phyloP scores from a whole-genome alignment of 768 basidiomycete species.

The Cystobasidium tubakii region DNA sequence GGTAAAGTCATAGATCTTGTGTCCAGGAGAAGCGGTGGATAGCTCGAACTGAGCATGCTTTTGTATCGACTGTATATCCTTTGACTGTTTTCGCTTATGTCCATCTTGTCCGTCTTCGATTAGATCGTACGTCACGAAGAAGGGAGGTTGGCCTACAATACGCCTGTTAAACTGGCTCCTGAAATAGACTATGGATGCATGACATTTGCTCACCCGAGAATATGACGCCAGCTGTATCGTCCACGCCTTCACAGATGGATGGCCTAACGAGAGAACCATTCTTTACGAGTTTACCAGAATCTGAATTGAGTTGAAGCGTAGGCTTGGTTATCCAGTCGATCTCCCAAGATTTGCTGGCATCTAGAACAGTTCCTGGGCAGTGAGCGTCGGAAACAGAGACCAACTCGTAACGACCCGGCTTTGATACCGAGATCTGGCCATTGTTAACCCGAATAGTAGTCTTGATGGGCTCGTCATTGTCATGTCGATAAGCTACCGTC shows the following conservation, averaged over 20 bases:
- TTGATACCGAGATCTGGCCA: conserved; percentile 54
- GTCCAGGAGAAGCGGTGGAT: conserved; percentile 40
- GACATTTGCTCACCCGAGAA: conserved; percentile 15
- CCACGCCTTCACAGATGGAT: conserved; percentile 26
- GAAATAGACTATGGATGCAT: background rate
- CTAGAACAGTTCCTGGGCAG: conserved; percentile 68
- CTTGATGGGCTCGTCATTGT: conserved; percentile 2
- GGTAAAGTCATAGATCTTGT: conserved; percentile 42
- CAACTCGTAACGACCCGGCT: conserved; percentile 50
- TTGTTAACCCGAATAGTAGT: conserved; percentile 17
- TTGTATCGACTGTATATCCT: conserved; percentile 42
- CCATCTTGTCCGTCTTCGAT: conserved; percentile 9
- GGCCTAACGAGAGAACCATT: conserved; percentile 24
- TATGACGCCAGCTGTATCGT: conserved; percentile 20
- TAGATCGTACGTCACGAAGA: conserved; percentile 10
- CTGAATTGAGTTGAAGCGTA: background rate
- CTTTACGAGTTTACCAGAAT: conserved; percentile 26
- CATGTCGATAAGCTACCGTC: conserved; percentile 65
- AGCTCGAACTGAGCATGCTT: conserved; percentile 42
- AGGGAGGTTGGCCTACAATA: conserved; percentile 14
- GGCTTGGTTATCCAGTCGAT: conserved; percentile 22
- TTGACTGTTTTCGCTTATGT: conserved; percentile 12
- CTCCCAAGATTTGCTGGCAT: conserved; percentile 30
- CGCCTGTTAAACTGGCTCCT: background rate
- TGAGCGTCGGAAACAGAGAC: conserved; percentile 70